phyloP scores from a whole-genome alignment of 2,329 filamentous ascomycete genomes.

The Bimuria novae-zelandiae region DNA sequence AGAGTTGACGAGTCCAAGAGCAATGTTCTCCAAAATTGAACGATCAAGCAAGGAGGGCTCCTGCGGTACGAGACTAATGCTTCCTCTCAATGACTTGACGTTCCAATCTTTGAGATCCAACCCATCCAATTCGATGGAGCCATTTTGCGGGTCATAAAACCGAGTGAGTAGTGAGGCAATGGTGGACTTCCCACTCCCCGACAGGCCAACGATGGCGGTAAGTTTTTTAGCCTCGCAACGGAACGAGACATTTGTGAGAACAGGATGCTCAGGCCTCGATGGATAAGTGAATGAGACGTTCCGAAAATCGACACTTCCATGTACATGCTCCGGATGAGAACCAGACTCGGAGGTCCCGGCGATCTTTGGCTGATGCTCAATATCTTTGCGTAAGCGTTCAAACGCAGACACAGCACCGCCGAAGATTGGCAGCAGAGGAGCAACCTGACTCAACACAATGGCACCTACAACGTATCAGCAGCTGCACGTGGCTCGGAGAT shows the following conservation, averaged over 20 bases:
- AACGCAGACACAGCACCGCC: conserved; percentile 59
- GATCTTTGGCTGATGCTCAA: conserved; percentile 53
- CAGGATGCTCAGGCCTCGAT: conserved; percentile 46
- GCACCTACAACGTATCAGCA: conserved; percentile 41
- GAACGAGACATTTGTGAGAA: conserved; percentile 46
- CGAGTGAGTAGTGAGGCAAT: conserved; percentile 45
- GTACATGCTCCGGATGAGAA: conserved; percentile 23
- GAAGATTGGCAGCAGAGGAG: conserved; percentile 57
- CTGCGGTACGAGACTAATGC: conserved; percentile 54
- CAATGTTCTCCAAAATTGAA: conserved; percentile 60
- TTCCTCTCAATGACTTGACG: conserved; percentile 41
- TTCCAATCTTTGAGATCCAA: conserved; percentile 46
- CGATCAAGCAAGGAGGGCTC: conserved; percentile 57
- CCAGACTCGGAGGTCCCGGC: conserved; percentile 42
- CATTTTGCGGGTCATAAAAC: conserved; percentile 48
- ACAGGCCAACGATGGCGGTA: conserved; percentile 51
- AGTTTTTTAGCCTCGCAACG: conserved; percentile 44
- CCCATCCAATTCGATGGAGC: conserved; percentile 66
- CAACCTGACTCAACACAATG: conserved; percentile 53
- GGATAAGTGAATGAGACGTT: conserved; percentile 50
- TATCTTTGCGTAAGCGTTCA: conserved; percentile 62
- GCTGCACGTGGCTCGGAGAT: not conserved
- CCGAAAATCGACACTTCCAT: conserved; percentile 55
- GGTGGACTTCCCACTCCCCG: conserved; percentile 50
- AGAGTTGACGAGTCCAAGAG: conserved; percentile 54